A percentile compares a stretch with the other conserved stretches of the same genome.
Evolutionary conservation across 495 filamentous ascomycete species (phyloP).

Genomic region (Trichoderma virens): DNA sequence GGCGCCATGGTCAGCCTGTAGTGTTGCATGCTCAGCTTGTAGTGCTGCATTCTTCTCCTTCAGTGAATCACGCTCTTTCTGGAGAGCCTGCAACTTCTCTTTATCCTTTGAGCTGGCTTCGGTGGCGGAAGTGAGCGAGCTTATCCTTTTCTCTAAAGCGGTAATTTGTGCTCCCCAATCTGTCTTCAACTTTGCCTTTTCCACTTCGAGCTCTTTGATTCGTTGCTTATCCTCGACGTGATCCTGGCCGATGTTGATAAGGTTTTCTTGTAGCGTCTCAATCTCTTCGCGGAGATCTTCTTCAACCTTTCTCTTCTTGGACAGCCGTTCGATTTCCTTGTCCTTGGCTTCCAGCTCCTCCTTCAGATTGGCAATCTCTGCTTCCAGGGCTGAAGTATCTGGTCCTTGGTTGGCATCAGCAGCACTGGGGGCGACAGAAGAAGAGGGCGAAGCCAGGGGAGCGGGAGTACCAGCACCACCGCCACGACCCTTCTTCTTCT

Average conservation of each 20-base stretch:
- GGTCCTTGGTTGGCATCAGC: conserved; percentile 24
- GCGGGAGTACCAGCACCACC: conserved; percentile 16
- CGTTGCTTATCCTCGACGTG: conserved; percentile 76
- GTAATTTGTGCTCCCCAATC: conserved; percentile 56
- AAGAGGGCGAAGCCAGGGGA: conserved; percentile 20
- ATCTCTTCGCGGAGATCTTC: conserved; percentile 83
- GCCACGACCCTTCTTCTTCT: conserved; percentile 74
- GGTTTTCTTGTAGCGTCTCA: conserved; percentile 69
- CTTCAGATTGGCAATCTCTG: conserved; percentile 41
- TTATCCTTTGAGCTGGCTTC: conserved; percentile 44
- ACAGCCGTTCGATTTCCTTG: conserved; percentile 55
- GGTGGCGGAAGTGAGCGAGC: conserved; percentile 20
- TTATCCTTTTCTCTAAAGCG: conserved; percentile 56
- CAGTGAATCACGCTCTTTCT: conserved; percentile 65
- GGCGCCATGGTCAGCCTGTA: conserved; percentile 80
- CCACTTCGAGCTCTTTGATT: conserved; percentile 49
- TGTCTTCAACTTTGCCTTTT: conserved; percentile 42
- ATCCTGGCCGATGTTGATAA: conserved; percentile 67
- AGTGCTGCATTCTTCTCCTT: conserved; percentile 60
- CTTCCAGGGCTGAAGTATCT: conserved; percentile 27
- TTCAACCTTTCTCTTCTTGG: conserved; percentile 59
- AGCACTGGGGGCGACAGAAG: conserved; percentile 16
- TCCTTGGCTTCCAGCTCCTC: conserved; percentile 66
- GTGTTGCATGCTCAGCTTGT: conserved; percentile 63
- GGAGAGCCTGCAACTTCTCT: conserved; percentile 51